These are phyloP conservation scores for Endocalyx cinctus DNA, from an alignment of 2,329 filamentous ascomycete species.

Conservation along the genomic window DNA sequence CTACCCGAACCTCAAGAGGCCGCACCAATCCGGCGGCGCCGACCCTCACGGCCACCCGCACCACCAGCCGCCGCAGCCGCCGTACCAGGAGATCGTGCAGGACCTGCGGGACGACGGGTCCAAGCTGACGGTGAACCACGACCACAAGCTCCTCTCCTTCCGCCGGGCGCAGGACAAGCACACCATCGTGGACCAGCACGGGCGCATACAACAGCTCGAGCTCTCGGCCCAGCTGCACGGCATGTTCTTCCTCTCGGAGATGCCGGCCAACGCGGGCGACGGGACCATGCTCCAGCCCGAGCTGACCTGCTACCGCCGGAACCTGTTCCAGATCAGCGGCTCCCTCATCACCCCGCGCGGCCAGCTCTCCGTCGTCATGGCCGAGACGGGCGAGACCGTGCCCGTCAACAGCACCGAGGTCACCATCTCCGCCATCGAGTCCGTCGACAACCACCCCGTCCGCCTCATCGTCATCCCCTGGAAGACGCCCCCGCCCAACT, in stretches of 20 bases:
- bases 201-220: slow-evolving; percentile 57
- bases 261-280: slow-evolving; percentile 59
- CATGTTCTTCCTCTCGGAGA: slow-evolving; percentile 85
- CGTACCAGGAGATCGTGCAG: slow-evolving; percentile 58
- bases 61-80: slow-evolving; percentile 49
- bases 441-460: slow-evolving; percentile 85
- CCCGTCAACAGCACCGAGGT: slow-evolving; percentile 81
- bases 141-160: slow-evolving; percentile 58
- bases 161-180: slow-evolving; percentile 54
- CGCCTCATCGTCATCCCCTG: slow-evolving; percentile 96
- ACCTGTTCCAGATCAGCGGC: slow-evolving; percentile 93
- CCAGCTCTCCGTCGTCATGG: slow-evolving; percentile 69
- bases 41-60: too few species aligned
- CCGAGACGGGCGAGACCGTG: slow-evolving; percentile 78
- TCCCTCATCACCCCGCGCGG: slow-evolving; percentile 76
- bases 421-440: slow-evolving; percentile 87
- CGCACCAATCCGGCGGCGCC: slow-evolving; percentile 47
- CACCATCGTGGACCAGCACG: slow-evolving; percentile 56
- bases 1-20: slow-evolving; percentile 52
- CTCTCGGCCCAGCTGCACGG: slow-evolving; percentile 72
- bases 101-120: slow-evolving; percentile 55
- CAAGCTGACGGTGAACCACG: slow-evolving; percentile 53
- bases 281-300: slow-evolving; percentile 65
- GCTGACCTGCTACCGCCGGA: slow-evolving; percentile 91
- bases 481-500: slow-evolving; percentile 87